phyloP scores from a whole-genome alignment of 2,329 filamentous ascomycete genomes.

The Pseudocercospora vitis region DNA sequence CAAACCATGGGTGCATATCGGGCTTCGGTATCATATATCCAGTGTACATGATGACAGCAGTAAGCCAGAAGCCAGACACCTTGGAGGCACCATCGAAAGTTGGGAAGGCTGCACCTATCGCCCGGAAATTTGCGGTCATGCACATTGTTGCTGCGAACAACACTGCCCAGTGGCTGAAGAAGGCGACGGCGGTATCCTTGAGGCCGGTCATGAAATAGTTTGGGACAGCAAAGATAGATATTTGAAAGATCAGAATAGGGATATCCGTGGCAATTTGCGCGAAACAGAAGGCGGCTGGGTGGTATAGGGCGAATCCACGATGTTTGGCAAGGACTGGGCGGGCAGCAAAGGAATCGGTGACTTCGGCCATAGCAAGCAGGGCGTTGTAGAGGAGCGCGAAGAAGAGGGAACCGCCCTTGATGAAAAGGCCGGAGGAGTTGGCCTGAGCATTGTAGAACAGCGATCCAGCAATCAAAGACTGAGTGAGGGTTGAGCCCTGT shows the following conservation, averaged over 20 bases:
- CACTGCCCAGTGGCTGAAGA: conserved; percentile 63
- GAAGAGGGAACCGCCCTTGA: conserved; percentile 65
- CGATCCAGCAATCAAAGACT: conserved; percentile 64
- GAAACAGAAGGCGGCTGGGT: conserved; percentile 50
- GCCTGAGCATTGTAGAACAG: conserved; percentile 65
- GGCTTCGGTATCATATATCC: conserved; percentile 38
- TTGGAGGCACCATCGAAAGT: conserved; percentile 37
- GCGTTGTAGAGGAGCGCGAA: conserved; percentile 63
- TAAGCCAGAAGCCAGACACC: conserved; percentile 35
- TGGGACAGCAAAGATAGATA: conserved; percentile 58
- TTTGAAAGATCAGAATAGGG: conserved; percentile 59
- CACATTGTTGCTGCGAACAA: conserved; percentile 49
- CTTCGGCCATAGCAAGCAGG: conserved; percentile 65
- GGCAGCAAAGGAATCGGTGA: conserved; percentile 54
- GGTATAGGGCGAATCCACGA: conserved; percentile 42
- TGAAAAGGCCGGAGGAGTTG: conserved; percentile 61
- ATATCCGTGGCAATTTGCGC: conserved; percentile 54
- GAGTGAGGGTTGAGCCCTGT: conserved; percentile 57
- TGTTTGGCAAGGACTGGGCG: conserved; percentile 51
- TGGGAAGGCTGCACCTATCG: conserved; percentile 39
- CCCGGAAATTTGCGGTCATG: conserved; percentile 50
- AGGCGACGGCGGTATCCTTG: conserved; percentile 51
- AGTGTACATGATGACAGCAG: conserved; percentile 35
- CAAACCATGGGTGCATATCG: conserved; percentile 52
- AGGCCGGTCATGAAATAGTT: conserved; percentile 66